Evolutionary conservation across 2,329 filamentous ascomycete species (phyloP).

Genomic region (Botrytis aclada): DNA sequence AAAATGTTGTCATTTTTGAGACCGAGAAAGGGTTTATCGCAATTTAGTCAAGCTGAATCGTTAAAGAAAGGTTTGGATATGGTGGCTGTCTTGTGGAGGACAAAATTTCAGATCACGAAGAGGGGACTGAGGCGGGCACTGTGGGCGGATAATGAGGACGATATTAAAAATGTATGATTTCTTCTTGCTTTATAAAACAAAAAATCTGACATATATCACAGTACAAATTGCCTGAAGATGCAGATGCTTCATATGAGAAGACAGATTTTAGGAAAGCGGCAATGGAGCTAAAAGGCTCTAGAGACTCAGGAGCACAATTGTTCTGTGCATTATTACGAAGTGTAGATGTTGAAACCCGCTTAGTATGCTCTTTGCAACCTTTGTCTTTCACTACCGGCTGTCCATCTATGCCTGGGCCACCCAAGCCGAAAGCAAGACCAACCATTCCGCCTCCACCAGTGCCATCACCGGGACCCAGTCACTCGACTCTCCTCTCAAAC

Average conservation of each 20-base stretch:
- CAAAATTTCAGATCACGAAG: constrained; percentile 67
- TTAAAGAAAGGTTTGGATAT: constrained; percentile 77
- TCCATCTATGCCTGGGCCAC: constrained; percentile 40
- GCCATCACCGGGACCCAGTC: constrained; percentile 21
- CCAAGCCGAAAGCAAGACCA: constrained; percentile 21
- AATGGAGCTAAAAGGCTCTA: constrained; percentile 68
- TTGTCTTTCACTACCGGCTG: constrained; percentile 48
- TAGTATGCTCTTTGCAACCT: constrained; percentile 88
- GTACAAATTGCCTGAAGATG: constrained; percentile 32
- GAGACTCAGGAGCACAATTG: constrained; percentile 85
- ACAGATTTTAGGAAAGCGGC: constrained; percentile 71
- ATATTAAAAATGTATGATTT: constrained; percentile 53
- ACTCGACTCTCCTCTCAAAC: constrained; percentile 22
- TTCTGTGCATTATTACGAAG: constrained; percentile 84
- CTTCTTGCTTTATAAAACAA: no score
- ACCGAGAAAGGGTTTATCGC: constrained; percentile 62
- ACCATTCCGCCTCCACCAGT: constrained; percentile 33
- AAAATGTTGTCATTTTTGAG: constrained; percentile 67
- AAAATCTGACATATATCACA: constrained; percentile 24
- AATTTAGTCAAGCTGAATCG: constrained; percentile 73
- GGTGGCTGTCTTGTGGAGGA: constrained; percentile 63
- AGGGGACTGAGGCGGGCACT: constrained; percentile 66
- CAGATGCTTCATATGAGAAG: constrained; percentile 66
- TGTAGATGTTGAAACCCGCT: constrained; percentile 74
- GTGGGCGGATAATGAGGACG: constrained; percentile 69